phyloP scores from a whole-genome alignment of 495 filamentous ascomycete genomes.

The Penicillium paxilli region DNA sequence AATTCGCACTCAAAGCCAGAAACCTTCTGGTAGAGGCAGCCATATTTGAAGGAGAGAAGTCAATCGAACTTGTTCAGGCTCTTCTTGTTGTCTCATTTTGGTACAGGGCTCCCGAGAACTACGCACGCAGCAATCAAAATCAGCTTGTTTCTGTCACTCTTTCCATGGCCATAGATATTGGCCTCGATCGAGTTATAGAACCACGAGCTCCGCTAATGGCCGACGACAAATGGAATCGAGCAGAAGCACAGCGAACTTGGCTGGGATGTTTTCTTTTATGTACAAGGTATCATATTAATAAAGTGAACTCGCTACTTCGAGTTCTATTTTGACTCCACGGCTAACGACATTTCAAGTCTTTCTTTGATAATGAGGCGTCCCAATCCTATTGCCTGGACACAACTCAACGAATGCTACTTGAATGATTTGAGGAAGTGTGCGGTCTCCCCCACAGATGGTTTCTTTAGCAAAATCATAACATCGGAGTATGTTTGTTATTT shows the following conservation, averaged over 20 bases:
- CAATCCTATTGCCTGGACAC: slow-evolving; percentile 4
- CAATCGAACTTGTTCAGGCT: slow-evolving; percentile 55
- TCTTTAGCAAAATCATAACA: no score
- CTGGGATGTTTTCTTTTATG: slow-evolving; percentile 71
- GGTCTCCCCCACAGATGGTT: no score
- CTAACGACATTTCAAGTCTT: neutral
- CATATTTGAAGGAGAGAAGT: slow-evolving; percentile 69
- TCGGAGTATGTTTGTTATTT: no score
- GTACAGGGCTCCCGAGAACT: slow-evolving; percentile 70
- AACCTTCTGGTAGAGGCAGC: slow-evolving; percentile 64
- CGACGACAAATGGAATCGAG: slow-evolving; percentile 51
- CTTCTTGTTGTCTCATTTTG: slow-evolving; percentile 42
- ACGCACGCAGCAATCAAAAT: slow-evolving; percentile 78
- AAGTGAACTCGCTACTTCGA: neutral
- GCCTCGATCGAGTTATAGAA: slow-evolving; percentile 49
- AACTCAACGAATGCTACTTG: slow-evolving; percentile 8
- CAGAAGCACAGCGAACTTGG: slow-evolving; percentile 69
- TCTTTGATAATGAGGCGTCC: slow-evolving; percentile 15
- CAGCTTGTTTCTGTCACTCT: slow-evolving; percentile 75
- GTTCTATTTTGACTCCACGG: no score
- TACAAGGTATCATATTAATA: slow-evolving; percentile 33
- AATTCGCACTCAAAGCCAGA: slow-evolving; percentile 65
- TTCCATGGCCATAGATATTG: slow-evolving; percentile 79
- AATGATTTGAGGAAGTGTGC: slow-evolving; percentile 4
- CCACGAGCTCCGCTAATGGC: slow-evolving; percentile 13